phyloP scores from a whole-genome alignment of 2,329 filamentous ascomycete genomes.

The Ilyonectria sp. region DNA sequence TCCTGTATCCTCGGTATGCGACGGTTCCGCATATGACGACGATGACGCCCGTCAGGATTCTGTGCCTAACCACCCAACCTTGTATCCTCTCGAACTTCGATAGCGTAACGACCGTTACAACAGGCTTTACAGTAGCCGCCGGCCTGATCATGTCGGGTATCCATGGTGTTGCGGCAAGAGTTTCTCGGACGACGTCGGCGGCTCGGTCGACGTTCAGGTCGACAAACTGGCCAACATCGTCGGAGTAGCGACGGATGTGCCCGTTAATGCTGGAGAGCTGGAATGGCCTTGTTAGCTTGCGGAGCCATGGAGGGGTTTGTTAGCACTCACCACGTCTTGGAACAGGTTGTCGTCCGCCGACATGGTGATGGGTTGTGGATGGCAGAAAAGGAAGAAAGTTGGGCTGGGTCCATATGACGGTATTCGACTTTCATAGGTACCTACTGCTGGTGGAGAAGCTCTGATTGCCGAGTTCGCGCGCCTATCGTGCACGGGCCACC shows the following conservation, averaged over 20 bases:
- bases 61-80: constrained; percentile 81
- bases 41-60: constrained; percentile 79
- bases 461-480: constrained; percentile 45
- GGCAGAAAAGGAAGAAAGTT: constrained; percentile 42
- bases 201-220: constrained; percentile 86
- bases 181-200: constrained; percentile 79
- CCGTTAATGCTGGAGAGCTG: constrained; percentile 69
- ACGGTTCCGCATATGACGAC: constrained; percentile 80
- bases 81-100: constrained; percentile 69
- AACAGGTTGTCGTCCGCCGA: constrained; percentile 85
- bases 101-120: constrained; percentile 53
- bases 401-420: constrained; percentile 49
- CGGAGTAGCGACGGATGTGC: constrained; percentile 80
- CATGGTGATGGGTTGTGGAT: constrained; percentile 66
- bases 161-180: constrained; percentile 78
- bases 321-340: constrained; percentile 77
- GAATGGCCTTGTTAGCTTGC: constrained; percentile 29
- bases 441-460: constrained; percentile 46
- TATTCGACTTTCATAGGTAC: constrained; percentile 46
- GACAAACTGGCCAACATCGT: constrained; percentile 83
- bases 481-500: constrained; percentile 43
- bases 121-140: constrained; percentile 61
- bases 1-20: constrained; percentile 66
- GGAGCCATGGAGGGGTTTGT: constrained; percentile 3
- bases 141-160: constrained; percentile 78